Evolutionary conservation across 352 stramenopile genomes (phyloP).

Genomic region (Globisporangium heterothallicum): DNA sequence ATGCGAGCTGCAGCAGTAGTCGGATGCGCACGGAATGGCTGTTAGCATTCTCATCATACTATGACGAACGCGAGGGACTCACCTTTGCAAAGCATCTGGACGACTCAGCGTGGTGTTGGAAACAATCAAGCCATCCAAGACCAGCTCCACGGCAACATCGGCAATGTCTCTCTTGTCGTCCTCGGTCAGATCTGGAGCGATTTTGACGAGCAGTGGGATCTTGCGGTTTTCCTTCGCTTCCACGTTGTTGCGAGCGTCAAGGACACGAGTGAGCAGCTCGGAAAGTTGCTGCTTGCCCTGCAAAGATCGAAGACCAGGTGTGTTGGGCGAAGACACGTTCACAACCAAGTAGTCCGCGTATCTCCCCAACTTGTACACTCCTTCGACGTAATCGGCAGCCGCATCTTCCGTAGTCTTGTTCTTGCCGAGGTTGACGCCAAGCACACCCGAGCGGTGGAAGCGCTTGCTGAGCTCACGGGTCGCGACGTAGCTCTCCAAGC

Average conservation of each 20-base stretch:
- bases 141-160: constrained; percentile 75
- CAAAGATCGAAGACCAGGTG: constrained; percentile 77
- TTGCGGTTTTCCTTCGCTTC: constrained; percentile 42
- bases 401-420: constrained; percentile 92
- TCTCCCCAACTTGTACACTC: constrained; percentile 88
- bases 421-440: constrained; percentile 98
- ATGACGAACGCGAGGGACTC: not conserved
- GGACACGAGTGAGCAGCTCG: constrained; percentile 62
- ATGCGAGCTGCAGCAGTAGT: constrained; percentile 21
- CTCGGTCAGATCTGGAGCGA: constrained; percentile 94
- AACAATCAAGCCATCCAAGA: constrained; percentile 95
- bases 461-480: constrained; percentile 24
- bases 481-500: constrained; percentile 56
- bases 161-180: constrained; percentile 96
- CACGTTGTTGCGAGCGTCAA: constrained; percentile 63
- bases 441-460: constrained; percentile 64
- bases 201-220: constrained; percentile 95
- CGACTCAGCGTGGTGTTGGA: constrained; percentile 96
- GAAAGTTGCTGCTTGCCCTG: constrained; percentile 81
- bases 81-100: constrained; percentile 77
- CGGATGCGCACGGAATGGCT: not conserved
- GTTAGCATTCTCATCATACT: not conserved
- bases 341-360: constrained; percentile 98
- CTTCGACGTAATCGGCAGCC: constrained; percentile 86
- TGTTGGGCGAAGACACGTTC: constrained; percentile 97